These are phyloP conservation scores for Arabidopsis thaliana DNA, from an alignment of 345 rosid species.

Conservation along the genomic window TAIR10.1 NC_003071.7:16504501-16505000, in stretches of 20 bases:
- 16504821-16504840: slow-evolving; percentile 2
- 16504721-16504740: slow-evolving; percentile 26
- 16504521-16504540: slow-evolving; percentile 38
- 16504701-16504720: slow-evolving; percentile 33
- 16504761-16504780: slow-evolving; percentile 34
- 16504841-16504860: slow-evolving; percentile 30
- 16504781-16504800: slow-evolving; percentile 40
- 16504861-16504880: slow-evolving; percentile 28
- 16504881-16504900: slow-evolving; percentile 13
- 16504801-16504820: slow-evolving; percentile 35
- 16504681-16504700: slow-evolving; percentile 34
- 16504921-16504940: slow-evolving; percentile 33
- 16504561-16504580: slow-evolving; percentile 34
- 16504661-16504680: slow-evolving; percentile 19
- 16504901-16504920: slow-evolving; percentile 22
- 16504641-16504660: slow-evolving; percentile 30
- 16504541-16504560: slow-evolving; percentile 33
- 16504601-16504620: slow-evolving; percentile 23
- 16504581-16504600: slow-evolving; percentile 29
- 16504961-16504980: slow-evolving; percentile 18
- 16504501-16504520: slow-evolving; percentile 43
- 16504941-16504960: background rate
- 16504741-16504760: slow-evolving; percentile 27
- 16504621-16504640: slow-evolving; percentile 14
- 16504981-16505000: background rate